These are phyloP conservation scores for Pleurotus tuoliensis DNA, from an alignment of 768 basidiomycete genomes.

Conservation along the genomic window DNA sequence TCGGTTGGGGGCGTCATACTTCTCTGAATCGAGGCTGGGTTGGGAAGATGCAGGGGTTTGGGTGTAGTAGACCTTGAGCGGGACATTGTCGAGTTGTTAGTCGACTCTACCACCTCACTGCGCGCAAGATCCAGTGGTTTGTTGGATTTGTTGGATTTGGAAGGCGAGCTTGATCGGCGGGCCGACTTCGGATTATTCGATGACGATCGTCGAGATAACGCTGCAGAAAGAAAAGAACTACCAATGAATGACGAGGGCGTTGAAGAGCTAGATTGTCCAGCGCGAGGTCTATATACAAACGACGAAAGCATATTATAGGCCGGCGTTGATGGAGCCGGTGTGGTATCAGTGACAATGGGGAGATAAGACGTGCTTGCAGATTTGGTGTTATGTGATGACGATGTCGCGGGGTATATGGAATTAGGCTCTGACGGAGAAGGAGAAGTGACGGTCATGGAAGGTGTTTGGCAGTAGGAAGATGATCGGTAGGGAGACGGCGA, in stretches of 20 bases:
- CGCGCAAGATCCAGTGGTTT: conserved; percentile 10
- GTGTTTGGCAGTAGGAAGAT: conserved; percentile 7
- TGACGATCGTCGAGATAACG: conserved; percentile 12
- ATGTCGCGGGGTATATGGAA: conserved; percentile 25
- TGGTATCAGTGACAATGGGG: conserved; percentile 29
- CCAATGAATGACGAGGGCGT: conserved; percentile 34
- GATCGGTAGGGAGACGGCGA: background rate
- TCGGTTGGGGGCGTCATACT: conserved; percentile 55
- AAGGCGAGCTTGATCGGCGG: conserved; percentile 12
- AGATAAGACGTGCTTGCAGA: conserved; percentile 2
- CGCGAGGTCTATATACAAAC: conserved; percentile 38
- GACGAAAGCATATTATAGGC: conserved; percentile 63
- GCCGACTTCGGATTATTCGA: conserved; percentile 4
- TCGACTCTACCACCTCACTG: conserved; percentile 7
- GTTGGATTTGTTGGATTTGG: conserved; percentile 10
- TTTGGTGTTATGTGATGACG: conserved; percentile 12
- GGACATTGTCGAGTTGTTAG: conserved; percentile 13
- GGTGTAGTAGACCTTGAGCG: conserved; percentile 25
- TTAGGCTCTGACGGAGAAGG: conserved; percentile 19
- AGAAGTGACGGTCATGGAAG: conserved; percentile 13
- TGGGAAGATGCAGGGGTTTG: conserved; percentile 16
- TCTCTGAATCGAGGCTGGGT: conserved; percentile 4
- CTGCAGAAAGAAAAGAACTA: conserved; percentile 20
- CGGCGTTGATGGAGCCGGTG: conserved; percentile 42
- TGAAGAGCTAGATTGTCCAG: conserved; percentile 21